phyloP scores from a whole-genome alignment of 116 monocot species.

The Cymodocea nodosa region DNA sequence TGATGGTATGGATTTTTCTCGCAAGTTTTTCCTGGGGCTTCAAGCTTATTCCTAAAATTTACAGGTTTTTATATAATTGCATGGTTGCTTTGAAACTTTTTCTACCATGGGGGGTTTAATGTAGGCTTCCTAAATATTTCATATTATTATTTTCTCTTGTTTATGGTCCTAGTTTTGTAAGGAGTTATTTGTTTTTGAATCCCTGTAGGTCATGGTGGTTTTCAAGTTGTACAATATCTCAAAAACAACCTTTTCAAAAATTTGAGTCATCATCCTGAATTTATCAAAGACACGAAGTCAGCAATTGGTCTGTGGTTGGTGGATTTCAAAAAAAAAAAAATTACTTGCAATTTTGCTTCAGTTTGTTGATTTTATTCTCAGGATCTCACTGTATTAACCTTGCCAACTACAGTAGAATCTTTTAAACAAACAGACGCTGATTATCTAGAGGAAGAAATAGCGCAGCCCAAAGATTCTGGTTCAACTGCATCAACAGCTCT shows the following conservation, averaged over 20 bases:
- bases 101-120: too few relatives aligned
- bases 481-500: slow-evolving; percentile 70
- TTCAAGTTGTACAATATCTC: slow-evolving; percentile 45
- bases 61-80: neutral
- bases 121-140: too few relatives aligned
- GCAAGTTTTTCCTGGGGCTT: neutral
- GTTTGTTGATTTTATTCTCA: neutral
- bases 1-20: slow-evolving; percentile 33
- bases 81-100: neutral
- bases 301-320: slow-evolving; percentile 70
- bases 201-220: slow-evolving; percentile 55
- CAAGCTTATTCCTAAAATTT: neutral
- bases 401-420: slow-evolving; percentile 32
- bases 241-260: slow-evolving; percentile 60
- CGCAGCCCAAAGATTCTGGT: slow-evolving; percentile 48
- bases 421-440: slow-evolving; percentile 47
- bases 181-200: neutral
- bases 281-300: slow-evolving; percentile 44
- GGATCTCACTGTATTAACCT: neutral
- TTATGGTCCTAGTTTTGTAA: neutral
- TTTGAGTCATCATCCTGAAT: slow-evolving; percentile 47
- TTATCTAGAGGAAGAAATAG: slow-evolving; percentile 27
- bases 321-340: neutral
- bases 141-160: neutral
- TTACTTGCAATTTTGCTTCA: neutral